Evolutionary conservation across 139 green algal species (phyloP).

Genomic region (Coelastrella sp.): DNA sequence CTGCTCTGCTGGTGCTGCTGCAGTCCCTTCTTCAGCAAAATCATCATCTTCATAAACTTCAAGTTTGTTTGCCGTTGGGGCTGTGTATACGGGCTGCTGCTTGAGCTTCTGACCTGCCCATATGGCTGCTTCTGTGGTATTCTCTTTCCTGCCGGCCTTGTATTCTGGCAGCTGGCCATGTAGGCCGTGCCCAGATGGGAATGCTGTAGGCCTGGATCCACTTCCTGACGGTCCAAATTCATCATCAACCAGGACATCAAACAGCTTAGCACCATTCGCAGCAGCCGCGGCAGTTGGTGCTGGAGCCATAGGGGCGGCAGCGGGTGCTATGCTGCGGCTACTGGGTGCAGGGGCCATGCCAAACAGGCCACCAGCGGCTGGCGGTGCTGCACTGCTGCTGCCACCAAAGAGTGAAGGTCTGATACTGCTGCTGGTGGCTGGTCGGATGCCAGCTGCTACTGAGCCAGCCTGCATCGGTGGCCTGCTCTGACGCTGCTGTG

Average conservation of each 20-base stretch:
- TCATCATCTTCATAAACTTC: slow-evolving; percentile 86
- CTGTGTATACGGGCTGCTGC: slow-evolving; percentile 11
- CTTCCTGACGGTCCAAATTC: slow-evolving; percentile 31
- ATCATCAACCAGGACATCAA: slow-evolving; percentile 40
- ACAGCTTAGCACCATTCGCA: not conserved
- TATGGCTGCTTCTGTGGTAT: slow-evolving; percentile 42
- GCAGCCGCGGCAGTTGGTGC: not conserved
- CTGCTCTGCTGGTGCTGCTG: not conserved
- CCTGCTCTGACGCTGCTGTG: not conserved
- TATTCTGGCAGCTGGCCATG: slow-evolving; percentile 13
- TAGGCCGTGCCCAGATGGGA: slow-evolving; percentile 6
- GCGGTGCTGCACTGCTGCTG: not conserved
- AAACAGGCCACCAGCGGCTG: not conserved
- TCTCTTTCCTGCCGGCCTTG: slow-evolving; percentile 63
- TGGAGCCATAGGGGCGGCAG: not conserved
- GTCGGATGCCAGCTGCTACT: slow-evolving; percentile 4
- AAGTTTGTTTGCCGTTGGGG: slow-evolving; percentile 35
- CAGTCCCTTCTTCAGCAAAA: slow-evolving; percentile 44
- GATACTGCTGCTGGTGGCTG: slow-evolving; percentile 24
- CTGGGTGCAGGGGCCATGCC: not conserved
- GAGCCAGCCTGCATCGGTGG: not conserved
- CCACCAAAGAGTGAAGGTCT: not conserved
- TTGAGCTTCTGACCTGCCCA: slow-evolving; percentile 54
- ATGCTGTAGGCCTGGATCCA: not conserved
- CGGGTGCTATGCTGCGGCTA: not conserved